Evolutionary conservation across 495 filamentous ascomycete genomes (phyloP), one percentile per base, ranked within the genome.

Genomic region (Choiromyces venosus): DNA sequence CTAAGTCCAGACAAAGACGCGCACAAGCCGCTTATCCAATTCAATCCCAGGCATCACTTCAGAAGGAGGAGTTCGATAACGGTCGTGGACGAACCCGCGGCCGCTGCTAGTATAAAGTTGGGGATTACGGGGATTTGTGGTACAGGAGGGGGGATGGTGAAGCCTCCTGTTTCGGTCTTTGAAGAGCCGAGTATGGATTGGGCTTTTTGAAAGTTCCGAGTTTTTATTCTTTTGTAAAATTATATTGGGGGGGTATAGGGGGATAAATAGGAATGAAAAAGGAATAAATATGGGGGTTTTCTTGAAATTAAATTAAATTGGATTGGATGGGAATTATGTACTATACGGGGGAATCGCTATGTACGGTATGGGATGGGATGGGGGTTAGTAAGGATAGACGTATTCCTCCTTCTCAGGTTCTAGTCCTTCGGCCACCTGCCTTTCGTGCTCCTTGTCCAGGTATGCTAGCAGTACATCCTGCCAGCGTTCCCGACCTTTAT

Each of bases 161-260:
- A 91, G 80, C 87, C 88, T 52, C 88, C 91, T 35, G 88, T 91
- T n/a, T 92, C 89, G 64, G 88, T 90, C 75, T 97, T 97, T 82
- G 87, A 94, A 83, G 94, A 98, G 83, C 94, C 94, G 25, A 92
- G 96, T 85, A 86, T 91, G 65, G 96, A 89, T 83, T 92, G 80
- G 80, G 80, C 80, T 40, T 81, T 81, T 74, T 81, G 68, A n/a
- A n/a, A n/a, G n/a, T n/a, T n/a, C n/a, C n/a, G n/a, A 77, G 42
- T 25, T 25, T n/a, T 25, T 33, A 14, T 16, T 9, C 25, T 7
- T 16, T 61, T 61, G 52, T 61, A 61, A 56, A 56, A 61, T 61
- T 33, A 61, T 61, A 61, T 29, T 56, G 52, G 52, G 52, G 29
- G 2, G 25, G 25, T n/a, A n/a, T n/a, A n/a, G 52, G 18, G 14